phyloP scores from a whole-genome alignment of 108 stramenopile species.

The Cafeteria roenbergensis region DNA sequence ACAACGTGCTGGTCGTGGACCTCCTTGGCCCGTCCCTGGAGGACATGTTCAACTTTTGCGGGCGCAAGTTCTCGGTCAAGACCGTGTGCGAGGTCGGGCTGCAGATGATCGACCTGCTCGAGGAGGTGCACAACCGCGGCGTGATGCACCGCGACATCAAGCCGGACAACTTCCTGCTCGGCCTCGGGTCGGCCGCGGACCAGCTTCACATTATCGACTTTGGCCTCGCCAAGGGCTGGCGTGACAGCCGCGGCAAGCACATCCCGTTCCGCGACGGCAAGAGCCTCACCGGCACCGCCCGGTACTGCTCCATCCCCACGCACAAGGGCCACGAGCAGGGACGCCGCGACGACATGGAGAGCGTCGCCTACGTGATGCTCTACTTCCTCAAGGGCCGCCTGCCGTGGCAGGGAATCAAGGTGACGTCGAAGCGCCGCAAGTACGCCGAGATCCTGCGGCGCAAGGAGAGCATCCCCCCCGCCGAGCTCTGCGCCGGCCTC shows the following conservation, averaged over 20 bases:
- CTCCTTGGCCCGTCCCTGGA: slow-evolving; percentile 88
- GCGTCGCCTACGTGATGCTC: slow-evolving; percentile 88
- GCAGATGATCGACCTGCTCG: slow-evolving; percentile 74
- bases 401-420: slow-evolving; percentile 97
- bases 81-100: slow-evolving; percentile 81
- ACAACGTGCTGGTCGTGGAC: slow-evolving; percentile 99
- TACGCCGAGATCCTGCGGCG: no score
- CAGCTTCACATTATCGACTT: slow-evolving; percentile 94
- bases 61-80: slow-evolving; percentile 78
- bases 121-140: slow-evolving; percentile 80
- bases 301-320: slow-evolving; percentile 93
- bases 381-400: slow-evolving; percentile 94
- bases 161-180: slow-evolving; percentile 85
- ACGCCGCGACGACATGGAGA: slow-evolving; percentile 87
- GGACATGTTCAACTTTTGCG: slow-evolving; percentile 94
- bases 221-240: slow-evolving; percentile 85
- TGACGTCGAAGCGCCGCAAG: no score
- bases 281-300: slow-evolving; percentile 76
- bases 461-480: no score
- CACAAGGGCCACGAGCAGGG: slow-evolving; percentile 94
- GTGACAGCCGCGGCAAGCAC: slow-evolving; percentile 92
- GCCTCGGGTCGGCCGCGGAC: slow-evolving; percentile 63
- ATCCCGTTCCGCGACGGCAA: slow-evolving; percentile 92
- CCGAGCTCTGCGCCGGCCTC: no score
- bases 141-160: slow-evolving; percentile 96